Evolutionary conservation across 2,329 filamentous ascomycete genomes (phyloP), one percentile per base, ranked within the genome.

Genomic region (Colletotrichum tanaceti): DNA sequence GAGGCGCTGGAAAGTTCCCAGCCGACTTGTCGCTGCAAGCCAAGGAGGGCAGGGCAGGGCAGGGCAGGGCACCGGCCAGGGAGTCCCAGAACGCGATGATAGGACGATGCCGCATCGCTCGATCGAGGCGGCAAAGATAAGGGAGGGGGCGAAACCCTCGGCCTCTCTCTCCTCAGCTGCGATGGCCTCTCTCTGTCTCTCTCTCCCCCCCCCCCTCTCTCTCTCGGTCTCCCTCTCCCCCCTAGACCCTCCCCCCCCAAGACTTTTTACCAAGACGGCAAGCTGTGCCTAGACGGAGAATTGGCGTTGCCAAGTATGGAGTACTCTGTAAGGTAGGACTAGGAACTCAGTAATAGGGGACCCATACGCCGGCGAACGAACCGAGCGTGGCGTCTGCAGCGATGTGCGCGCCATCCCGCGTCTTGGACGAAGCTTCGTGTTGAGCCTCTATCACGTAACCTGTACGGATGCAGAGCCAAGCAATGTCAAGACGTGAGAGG

Each of bases 231-330:
- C 5, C 7, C 28, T 28, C 28, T 1, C 7, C 16, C 47, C 20
- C 18, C 18, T 14, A 22, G 43, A 7, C 18, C 14, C 32, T n/a
- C n/a, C n/a, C n/a, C n/a, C n/a, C n/a, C 65, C 62, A 66, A 66
- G 57, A 58, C 50, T 57, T 47, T 32, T 57, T 46, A 38, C 66
- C 66, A 69, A 69, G 66, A 52, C 66, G 66, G 66, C 57, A 66
- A 28, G 38, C 50, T 61, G 55, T 60, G 66, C 62, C 66, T 44
- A 68, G 63, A 41, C 62, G 66, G 63, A 65, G 43, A 55, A 66
- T 69, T 61, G 44, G 49, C 38, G 66, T 66, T 55, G 66, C 66
- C 66, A 66, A 69, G 66, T 41, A 22, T 32, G 28, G 28, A 32
- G 28, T 32, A 9, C 28, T 32, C 7, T 2, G 7, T 24, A 24